Conservation (phyloP, 2,329 filamentous ascomycete species). For the Monilinia polystroma region DNA sequence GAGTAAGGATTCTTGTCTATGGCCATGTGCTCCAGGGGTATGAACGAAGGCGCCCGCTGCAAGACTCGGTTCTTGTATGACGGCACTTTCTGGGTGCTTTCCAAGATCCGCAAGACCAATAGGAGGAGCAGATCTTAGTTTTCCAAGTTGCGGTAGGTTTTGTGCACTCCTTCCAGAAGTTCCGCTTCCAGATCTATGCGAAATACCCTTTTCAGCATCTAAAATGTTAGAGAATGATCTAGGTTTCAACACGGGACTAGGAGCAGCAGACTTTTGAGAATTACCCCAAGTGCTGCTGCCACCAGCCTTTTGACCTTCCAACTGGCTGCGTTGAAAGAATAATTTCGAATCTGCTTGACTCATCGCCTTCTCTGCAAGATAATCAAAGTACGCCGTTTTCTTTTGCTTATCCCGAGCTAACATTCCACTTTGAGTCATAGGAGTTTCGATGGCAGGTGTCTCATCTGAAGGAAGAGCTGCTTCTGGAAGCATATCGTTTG, state of each 20-base stretch:
- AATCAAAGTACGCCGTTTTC: slow-evolving; percentile 88
- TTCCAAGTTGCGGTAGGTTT: slow-evolving; percentile 20
- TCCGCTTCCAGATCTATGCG: slow-evolving; percentile 36
- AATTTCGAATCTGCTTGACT: slow-evolving; percentile 92
- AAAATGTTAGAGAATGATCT: slow-evolving; percentile 33
- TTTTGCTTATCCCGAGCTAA: slow-evolving; percentile 59
- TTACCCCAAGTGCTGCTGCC: slow-evolving; percentile 39
- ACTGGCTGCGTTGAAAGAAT: slow-evolving; percentile 88
- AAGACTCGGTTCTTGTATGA: slow-evolving; percentile 37
- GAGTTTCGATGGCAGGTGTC: slow-evolving; percentile 32
- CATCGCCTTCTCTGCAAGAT: slow-evolving; percentile 90
- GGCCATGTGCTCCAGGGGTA: slow-evolving; percentile 21
- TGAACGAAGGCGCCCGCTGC: slow-evolving; percentile 19
- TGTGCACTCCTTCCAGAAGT: slow-evolving; percentile 35
- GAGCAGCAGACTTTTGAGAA: slow-evolving; percentile 35
- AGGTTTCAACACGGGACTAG: slow-evolving; percentile 36
- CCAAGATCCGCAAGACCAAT: slow-evolving; percentile 36
- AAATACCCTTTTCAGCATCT: slow-evolving; percentile 30
- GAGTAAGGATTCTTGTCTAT: slow-evolving; percentile 34
- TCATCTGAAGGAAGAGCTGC: slow-evolving; percentile 33
- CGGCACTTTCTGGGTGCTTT: slow-evolving; percentile 38
- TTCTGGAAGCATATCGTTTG: slow-evolving; percentile 35
- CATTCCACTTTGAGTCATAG: slow-evolving; percentile 46
- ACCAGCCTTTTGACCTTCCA: slow-evolving; percentile 46
- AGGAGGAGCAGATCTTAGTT: slow-evolving; percentile 35